phyloP scores from a whole-genome alignment of 192 early-diverging fungal species.

The Coemansia brasiliensis region DNA sequence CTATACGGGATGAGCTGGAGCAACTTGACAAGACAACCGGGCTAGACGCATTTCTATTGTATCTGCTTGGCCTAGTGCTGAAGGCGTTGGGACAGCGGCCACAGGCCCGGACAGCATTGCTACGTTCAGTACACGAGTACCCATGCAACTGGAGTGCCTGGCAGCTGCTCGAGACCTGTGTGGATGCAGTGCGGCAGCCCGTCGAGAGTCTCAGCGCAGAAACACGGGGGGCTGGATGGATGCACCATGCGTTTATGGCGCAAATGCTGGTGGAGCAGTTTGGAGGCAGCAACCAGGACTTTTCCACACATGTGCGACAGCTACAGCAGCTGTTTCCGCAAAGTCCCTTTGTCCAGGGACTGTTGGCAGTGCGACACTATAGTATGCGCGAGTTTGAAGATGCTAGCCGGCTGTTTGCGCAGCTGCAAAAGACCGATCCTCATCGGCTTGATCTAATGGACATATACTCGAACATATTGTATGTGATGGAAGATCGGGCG shows the following conservation, averaged over 20 bases:
- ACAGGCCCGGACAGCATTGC: slow-evolving; percentile 57
- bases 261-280: slow-evolving; percentile 60
- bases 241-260: slow-evolving; percentile 58
- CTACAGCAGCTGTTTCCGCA: slow-evolving; percentile 58
- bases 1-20: slow-evolving; percentile 42
- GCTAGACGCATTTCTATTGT: slow-evolving; percentile 40
- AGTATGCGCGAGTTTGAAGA: slow-evolving; percentile 70
- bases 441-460: slow-evolving; percentile 80
- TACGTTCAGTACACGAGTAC: slow-evolving; percentile 68
- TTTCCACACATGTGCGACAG: slow-evolving; percentile 31
- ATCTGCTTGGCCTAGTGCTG: slow-evolving; percentile 36
- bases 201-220: slow-evolving; percentile 19
- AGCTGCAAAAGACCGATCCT: slow-evolving; percentile 70
- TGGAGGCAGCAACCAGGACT: slow-evolving; percentile 24
- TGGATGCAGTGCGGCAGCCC: slow-evolving; percentile 40
- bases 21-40: slow-evolving; percentile 7
- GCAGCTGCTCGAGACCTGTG: slow-evolving; percentile 67
- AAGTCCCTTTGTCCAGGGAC: slow-evolving; percentile 65
- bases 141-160: slow-evolving; percentile 93
- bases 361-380: slow-evolving; percentile 64
- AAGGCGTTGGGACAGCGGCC: slow-evolving; percentile 25
- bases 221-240: slow-evolving; percentile 31
- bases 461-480: slow-evolving; percentile 85
- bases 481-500: slow-evolving; percentile 67
- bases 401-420: slow-evolving; percentile 68